Conservation (phyloP, 805 yeast species). For the Peterozyma xylosa region DNA sequence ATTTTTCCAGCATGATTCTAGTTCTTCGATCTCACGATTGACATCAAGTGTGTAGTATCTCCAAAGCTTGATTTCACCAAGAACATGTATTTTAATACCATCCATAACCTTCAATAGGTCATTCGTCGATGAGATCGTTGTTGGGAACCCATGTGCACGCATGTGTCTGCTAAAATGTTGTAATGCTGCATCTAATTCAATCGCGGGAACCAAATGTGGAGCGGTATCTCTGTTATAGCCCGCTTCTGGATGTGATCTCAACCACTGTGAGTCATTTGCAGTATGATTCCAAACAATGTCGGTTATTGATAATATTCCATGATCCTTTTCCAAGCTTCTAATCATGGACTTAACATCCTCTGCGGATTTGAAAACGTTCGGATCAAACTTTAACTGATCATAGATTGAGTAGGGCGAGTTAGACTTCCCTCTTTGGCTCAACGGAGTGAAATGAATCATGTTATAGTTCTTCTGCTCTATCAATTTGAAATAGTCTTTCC, state of each 20-base stretch:
- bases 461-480: constrained; percentile 78
- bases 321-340: constrained; percentile 36
- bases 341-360: constrained; percentile 50
- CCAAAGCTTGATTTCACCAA: constrained; percentile 70
- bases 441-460: constrained; percentile 94
- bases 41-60: constrained; percentile 76
- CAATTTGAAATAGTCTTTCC: constrained; percentile 60
- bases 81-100: constrained; percentile 61
- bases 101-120: constrained; percentile 60
- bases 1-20: constrained; percentile 29
- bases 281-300: constrained; percentile 96
- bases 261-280: constrained; percentile 84
- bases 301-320: constrained; percentile 69
- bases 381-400: constrained; percentile 80
- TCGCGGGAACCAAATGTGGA: constrained; percentile 80
- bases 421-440: constrained; percentile 83
- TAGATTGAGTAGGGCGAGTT: constrained; percentile 89
- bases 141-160: constrained; percentile 53
- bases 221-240: constrained; percentile 86
- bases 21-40: constrained; percentile 25
- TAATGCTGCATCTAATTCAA: constrained; percentile 70
- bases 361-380: constrained; percentile 45
- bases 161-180: constrained; percentile 57
- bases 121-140: constrained; percentile 35
- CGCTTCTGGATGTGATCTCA: constrained; percentile 78